These are phyloP conservation scores for Ceratobasidium sp. DNA, from an alignment of 1,284 basidiomycete genomes.

Conservation along the genomic window DNA sequence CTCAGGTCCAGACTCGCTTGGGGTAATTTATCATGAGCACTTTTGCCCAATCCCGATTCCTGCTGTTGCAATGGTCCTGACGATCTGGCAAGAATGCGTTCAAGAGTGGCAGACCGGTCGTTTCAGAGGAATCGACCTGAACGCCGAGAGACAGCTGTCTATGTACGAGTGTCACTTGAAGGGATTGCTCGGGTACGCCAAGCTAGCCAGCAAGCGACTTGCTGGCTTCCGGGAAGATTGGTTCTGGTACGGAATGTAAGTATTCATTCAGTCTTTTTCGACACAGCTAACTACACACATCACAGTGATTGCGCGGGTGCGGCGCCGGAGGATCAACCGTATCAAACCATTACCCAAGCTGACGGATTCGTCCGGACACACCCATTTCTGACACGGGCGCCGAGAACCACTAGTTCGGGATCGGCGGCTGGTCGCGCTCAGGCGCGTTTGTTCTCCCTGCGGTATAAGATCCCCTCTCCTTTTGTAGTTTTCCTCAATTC, in stretches of 20 bases:
- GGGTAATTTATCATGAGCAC: background rate
- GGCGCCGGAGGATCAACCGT: background rate
- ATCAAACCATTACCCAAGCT: background rate
- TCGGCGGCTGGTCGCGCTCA: background rate
- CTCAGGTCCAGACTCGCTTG: background rate
- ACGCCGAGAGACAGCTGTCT: background rate
- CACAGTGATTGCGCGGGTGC: background rate
- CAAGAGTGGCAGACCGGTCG: constrained; percentile 9
- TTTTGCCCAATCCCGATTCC: background rate
- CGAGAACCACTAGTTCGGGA: background rate
- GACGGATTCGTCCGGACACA: constrained; percentile 11
- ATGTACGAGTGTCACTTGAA: constrained; percentile 1
- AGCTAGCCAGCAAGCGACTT: background rate
- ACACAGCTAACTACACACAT: background rate
- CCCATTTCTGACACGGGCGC: background rate
- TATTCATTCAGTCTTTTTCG: background rate
- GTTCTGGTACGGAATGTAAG: constrained; percentile 25
- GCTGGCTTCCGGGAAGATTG: background rate
- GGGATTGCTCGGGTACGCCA: background rate
- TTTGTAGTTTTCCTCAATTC: no score
- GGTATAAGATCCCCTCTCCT: no score
- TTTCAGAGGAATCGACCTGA: background rate
- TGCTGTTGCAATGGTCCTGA: constrained; percentile 9
- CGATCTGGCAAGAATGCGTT: constrained; percentile 12
- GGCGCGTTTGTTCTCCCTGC: background rate